Conservation (phyloP, 208 protist genomes). For the Crithidia fasciculata region DNA sequence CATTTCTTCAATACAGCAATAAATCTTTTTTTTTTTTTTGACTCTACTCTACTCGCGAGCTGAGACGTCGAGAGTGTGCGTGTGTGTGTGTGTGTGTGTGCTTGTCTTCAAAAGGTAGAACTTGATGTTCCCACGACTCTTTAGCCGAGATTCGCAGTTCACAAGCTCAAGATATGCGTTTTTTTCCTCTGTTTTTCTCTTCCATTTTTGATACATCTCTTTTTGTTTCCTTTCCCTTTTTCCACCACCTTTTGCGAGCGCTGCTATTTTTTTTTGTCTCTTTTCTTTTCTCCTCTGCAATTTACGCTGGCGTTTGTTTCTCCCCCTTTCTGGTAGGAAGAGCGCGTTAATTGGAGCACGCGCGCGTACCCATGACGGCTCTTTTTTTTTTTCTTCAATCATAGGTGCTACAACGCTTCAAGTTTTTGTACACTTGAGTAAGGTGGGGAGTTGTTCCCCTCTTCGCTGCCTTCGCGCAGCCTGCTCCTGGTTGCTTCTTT, state of each 20-base stretch:
- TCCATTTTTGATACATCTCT: conserved; percentile 11
- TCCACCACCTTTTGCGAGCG: background rate
- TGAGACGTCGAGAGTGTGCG: background rate
- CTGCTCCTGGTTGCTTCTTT: background rate
- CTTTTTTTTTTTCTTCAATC: no score
- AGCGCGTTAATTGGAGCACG: background rate
- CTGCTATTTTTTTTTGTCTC: conserved; percentile 23
- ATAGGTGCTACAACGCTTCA: no score
- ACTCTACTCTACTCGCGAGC: background rate
- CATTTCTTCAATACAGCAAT: no score
- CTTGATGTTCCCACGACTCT: no score
- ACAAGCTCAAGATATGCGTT: no score
- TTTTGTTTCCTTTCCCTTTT: no score
- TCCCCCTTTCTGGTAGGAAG: background rate
- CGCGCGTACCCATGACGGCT: background rate
- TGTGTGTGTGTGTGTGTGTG: background rate
- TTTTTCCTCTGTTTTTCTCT: conserved; percentile 16
- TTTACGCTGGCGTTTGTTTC: conserved; percentile 1
- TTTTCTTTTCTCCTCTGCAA: conserved; percentile 20
- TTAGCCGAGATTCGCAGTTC: no score
- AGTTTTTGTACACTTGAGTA: no score
- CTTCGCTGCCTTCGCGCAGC: background rate
- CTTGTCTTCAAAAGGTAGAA: conserved; percentile 7
- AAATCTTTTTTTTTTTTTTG: no score
- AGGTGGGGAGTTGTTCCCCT: background rate